These are phyloP conservation scores for Myxozyma nipponensis DNA, from an alignment of 805 yeast species.

Conservation along the genomic window DNA sequence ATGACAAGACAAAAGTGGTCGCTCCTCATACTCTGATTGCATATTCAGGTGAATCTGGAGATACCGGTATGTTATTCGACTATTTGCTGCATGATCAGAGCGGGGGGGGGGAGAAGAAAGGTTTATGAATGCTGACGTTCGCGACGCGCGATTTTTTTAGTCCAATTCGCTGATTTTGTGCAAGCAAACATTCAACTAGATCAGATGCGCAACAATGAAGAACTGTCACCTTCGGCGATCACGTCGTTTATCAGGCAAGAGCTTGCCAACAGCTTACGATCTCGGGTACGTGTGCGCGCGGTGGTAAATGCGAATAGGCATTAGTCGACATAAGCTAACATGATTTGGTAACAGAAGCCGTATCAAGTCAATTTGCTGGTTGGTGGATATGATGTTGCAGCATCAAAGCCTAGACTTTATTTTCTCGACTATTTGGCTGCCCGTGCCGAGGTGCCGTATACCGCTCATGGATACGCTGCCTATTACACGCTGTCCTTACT, in stretches of 20 bases:
- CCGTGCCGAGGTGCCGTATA: constrained; percentile 84
- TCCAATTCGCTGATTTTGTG: constrained; percentile 81
- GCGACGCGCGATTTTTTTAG: too few relatives aligned
- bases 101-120: too few relatives aligned
- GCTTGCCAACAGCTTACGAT: constrained; percentile 81
- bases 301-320: too few relatives aligned
- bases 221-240: constrained; percentile 78
- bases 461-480: constrained; percentile 98
- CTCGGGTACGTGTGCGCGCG: constrained; percentile 51
- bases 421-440: constrained; percentile 96
- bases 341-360: constrained; percentile 58
- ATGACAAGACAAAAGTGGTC: constrained; percentile 73
- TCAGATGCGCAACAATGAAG: constrained; percentile 78
- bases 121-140: too few relatives aligned
- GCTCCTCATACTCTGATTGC: constrained; percentile 80
- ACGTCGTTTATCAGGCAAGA: constrained; percentile 85
- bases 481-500: constrained; percentile 85
- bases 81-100: not conserved
- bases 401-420: constrained; percentile 60
- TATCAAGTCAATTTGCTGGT: constrained; percentile 88
- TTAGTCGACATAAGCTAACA: not conserved
- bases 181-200: constrained; percentile 89
- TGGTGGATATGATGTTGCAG: constrained; percentile 71
- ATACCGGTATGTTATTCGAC: constrained; percentile 49
- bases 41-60: constrained; percentile 94